Base-by-base conservation (phyloP, 805 yeast species). In the Metschnikowia reukaufii region DNA sequence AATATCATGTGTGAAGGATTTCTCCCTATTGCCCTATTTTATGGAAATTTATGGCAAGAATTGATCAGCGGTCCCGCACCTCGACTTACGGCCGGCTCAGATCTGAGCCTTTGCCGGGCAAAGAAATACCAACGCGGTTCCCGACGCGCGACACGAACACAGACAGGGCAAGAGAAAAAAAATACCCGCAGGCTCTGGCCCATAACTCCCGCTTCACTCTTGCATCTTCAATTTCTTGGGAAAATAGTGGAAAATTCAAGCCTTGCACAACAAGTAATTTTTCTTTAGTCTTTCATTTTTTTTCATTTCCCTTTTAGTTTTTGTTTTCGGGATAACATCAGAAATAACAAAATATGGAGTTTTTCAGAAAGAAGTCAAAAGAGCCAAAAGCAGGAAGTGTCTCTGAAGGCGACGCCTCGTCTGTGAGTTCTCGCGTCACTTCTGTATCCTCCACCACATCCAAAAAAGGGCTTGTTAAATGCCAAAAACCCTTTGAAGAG, bases 401-500 rank as follows among this genome's bases (percentile, higher is more conserved):
- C 23, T 48, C 48, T 7, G 57, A 54, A 20, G 45, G 44, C 33
- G 59, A 55, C 17, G 43, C 44, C 16, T 47, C 48, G 17, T 55
- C 59, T 1, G 51, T 41, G 29, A 51, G 56, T 15, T 54, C 59
- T 19, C 45, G 48, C 21, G 47, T 44, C 23, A 55, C 56, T 12
- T 42, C 58, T 2, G 42, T 44, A 6, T 48, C 54, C 2, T 40
- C 51, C 35, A 30, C 38, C 15, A 16, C 44, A 12, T 45, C 57
- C 29, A 61, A 58, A 37, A 55, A 52, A 38, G 57, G 55, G 23
- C 63, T 59, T 36, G 59, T 67, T 31, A 70, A 68, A 53, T 56
- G 76, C 43, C 63, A 66, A 42, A 60, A 54, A 4, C 77, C 77
- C 2, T 72, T 72, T 48, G 73, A 67, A 20, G 49, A 62, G 15